Base-by-base conservation (phyloP, 257 asterid species). In the Nicotiana obtusifolia region DNA sequence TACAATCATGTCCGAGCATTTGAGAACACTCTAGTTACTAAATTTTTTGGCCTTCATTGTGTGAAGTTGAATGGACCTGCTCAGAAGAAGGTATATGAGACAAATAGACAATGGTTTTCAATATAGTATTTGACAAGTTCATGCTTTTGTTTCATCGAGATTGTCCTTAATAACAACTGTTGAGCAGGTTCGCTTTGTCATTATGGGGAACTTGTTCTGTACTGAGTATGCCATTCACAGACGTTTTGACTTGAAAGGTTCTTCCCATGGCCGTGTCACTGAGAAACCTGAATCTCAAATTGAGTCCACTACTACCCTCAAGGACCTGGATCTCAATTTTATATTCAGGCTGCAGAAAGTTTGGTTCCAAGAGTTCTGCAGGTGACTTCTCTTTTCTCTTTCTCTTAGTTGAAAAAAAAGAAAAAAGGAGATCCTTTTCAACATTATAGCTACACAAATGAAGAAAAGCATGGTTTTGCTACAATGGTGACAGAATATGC, bases 171-270 rank as follows among this genome's bases (percentile, higher is more conserved):
- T 64, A 49, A 80, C 61, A 22, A 71, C 69, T 82, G 35, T 66
- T 81, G 83, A 61, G 79, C 91, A 95, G 99, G 98, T 93, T 65
- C 89, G 98, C 61, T 95, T 95, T 87, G 97, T 95, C 60, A 90
- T 95, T 15, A 95, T 95, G 99, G 98, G 99, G 77, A 95, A 95
- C 81, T 80, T 95, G 88, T 95, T 93, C 89, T 90, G 97, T 60
- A 90, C 95, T 19, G 92, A 90, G 64, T 86, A 88, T 91, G 81
- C 89, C 49, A 90, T 92, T 76, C 98, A 95, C 78, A 86, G 97
- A 64, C 93, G 97, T 14, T 95, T 92, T 53, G 99, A 95, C 90
- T 84, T 95, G 86, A 95, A 95, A 81, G 99, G 99, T 64, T 95
- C 99, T 79, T 95, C 98, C 76, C 97, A 87, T 22, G 99, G 99